Evolutionary conservation across 495 filamentous ascomycete species (phyloP).

Genomic region (Chlorociboria aeruginascens): DNA sequence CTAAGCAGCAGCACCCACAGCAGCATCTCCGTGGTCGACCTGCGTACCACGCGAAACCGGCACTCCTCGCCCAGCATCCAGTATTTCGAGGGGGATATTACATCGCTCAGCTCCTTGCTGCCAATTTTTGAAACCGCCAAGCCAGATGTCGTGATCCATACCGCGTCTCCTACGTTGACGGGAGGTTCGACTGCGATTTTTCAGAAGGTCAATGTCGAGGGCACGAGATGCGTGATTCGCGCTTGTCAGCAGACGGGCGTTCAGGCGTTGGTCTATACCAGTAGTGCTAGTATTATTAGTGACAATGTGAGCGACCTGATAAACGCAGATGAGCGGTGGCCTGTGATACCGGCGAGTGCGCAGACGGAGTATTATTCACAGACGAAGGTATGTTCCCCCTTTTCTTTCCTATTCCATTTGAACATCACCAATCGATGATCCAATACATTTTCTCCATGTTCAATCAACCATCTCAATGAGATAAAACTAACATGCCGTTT

Average conservation of each 20-base stretch:
- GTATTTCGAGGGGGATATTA: conserved; percentile 86
- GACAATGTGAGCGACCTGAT: conserved; percentile 70
- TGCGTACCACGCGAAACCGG: conserved; percentile 65
- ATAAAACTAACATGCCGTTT: conserved; percentile 2
- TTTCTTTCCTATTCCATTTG: not conserved
- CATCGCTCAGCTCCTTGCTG: conserved; percentile 51
- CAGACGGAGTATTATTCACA: conserved; percentile 89
- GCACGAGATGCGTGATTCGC: conserved; percentile 67
- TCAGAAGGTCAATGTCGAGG: conserved; percentile 85
- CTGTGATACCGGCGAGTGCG: conserved; percentile 52
- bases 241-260: conserved; percentile 64
- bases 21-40: conserved; percentile 73
- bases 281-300: conserved; percentile 76
- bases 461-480: too few relatives aligned
- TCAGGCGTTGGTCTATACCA: conserved; percentile 91
- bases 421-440: not conserved
- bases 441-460: not conserved
- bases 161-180: conserved; percentile 61
- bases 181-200: conserved; percentile 44
- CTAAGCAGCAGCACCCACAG: conserved; percentile 43
- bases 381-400: conserved; percentile 50
- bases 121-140: conserved; percentile 54
- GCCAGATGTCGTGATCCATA: conserved; percentile 91
- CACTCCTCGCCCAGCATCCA: conserved; percentile 50
- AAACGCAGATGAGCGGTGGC: conserved; percentile 84